These are phyloP conservation scores for Populus ilicifolia DNA, from an alignment of 345 rosid genomes.

Conservation along the genomic window DNA sequence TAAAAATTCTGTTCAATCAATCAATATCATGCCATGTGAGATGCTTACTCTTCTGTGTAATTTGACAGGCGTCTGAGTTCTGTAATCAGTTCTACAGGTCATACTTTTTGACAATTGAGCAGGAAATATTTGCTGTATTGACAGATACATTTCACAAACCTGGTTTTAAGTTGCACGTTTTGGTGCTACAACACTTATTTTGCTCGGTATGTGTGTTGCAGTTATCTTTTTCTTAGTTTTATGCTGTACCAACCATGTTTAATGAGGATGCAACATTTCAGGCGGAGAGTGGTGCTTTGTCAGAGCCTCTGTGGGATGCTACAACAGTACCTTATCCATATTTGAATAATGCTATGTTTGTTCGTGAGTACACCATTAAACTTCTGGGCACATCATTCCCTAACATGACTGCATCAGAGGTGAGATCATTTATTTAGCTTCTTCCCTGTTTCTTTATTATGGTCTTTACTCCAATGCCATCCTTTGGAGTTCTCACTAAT, in stretches of 20 bases:
- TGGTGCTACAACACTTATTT: conserved; percentile 80
- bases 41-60: conserved; percentile 22
- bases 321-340: conserved; percentile 65
- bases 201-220: conserved; percentile 54
- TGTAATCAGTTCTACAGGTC: conserved; percentile 81
- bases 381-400: conserved; percentile 90
- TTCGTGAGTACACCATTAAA: conserved; percentile 89
- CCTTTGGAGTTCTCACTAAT: conserved; percentile 10
- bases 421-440: conserved; percentile 10
- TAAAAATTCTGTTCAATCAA: neutral
- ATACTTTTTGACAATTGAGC: conserved; percentile 70
- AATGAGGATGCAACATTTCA: conserved; percentile 27
- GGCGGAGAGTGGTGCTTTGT: conserved; percentile 76
- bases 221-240: neutral
- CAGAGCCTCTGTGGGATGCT: conserved; percentile 94
- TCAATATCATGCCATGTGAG: neutral
- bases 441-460: neutral
- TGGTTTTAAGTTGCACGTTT: conserved; percentile 95
- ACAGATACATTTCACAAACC: conserved; percentile 98
- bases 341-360: conserved; percentile 69
- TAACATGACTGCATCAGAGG: conserved; percentile 92
- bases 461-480: neutral
- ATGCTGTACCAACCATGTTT: neutral
- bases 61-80: conserved; percentile 56
- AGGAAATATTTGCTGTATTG: conserved; percentile 93